phyloP scores from a whole-genome alignment of 2,329 filamentous ascomycete species.

The Aspergillus fijiensis region DNA sequence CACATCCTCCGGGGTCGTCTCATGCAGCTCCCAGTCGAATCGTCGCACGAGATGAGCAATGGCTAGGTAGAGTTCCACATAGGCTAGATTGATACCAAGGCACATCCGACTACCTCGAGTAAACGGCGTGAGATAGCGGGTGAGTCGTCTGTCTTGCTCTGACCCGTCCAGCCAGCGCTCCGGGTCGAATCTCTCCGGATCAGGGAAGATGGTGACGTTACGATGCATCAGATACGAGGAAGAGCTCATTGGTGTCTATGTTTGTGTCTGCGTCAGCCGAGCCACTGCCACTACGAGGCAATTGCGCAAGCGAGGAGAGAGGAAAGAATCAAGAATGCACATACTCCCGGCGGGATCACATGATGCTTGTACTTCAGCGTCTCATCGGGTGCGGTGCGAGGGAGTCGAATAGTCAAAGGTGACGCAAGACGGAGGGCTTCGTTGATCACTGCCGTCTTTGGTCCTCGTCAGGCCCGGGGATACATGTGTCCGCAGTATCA shows the following conservation, averaged over 20 bases:
- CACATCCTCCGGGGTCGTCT: slow-evolving; percentile 28
- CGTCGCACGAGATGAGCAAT: slow-evolving; percentile 26
- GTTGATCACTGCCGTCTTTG: slow-evolving; percentile 12
- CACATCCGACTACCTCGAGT: slow-evolving; percentile 26
- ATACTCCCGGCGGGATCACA: slow-evolving; percentile 28
- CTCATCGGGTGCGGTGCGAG: slow-evolving; percentile 10
- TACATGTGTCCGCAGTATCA: background rate
- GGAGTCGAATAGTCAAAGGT: slow-evolving; percentile 8
- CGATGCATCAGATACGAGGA: slow-evolving; percentile 30
- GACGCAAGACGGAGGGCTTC: slow-evolving; percentile 13
- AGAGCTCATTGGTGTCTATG: slow-evolving; percentile 35
- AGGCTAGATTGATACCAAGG: slow-evolving; percentile 29
- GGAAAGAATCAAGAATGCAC: too few relatives aligned
- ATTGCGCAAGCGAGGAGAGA: too few relatives aligned
- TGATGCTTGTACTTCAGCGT: slow-evolving; percentile 16
- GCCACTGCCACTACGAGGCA: too few relatives aligned
- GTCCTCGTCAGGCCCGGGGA: background rate
- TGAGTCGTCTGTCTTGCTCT: slow-evolving; percentile 18
- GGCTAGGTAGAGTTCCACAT: slow-evolving; percentile 31
- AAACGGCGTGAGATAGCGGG: slow-evolving; percentile 27
- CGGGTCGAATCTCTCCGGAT: slow-evolving; percentile 28
- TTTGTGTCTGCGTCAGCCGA: background rate
- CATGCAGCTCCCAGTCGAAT: slow-evolving; percentile 28
- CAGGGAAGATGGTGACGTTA: slow-evolving; percentile 25
- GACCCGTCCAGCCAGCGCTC: slow-evolving; percentile 27